Evolutionary conservation across 495 filamentous ascomycete species (phyloP).

Genomic region (Xylaria scruposa): DNA sequence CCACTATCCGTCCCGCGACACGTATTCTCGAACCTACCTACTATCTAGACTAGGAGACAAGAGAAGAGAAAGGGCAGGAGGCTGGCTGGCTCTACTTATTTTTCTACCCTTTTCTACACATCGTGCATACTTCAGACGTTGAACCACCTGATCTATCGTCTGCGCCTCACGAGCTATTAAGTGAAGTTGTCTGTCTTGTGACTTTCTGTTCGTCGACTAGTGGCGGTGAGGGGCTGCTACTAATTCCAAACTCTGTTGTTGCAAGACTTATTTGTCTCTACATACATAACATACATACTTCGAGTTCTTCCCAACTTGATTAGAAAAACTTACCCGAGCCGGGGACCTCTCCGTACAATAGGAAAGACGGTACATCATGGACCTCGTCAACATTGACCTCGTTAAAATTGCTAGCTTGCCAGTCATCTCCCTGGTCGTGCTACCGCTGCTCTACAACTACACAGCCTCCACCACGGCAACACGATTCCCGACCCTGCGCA

Average conservation of each 20-base stretch:
- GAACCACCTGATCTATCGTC: not conserved
- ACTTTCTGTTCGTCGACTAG: not conserved
- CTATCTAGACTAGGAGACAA: not conserved
- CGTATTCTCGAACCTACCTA: not conserved
- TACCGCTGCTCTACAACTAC: constrained; percentile 69
- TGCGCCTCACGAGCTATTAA: not conserved
- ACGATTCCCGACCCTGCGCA: constrained; percentile 71
- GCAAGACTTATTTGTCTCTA: not conserved
- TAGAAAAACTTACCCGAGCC: not conserved
- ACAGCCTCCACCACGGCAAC: constrained; percentile 59
- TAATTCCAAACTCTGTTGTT: not conserved
- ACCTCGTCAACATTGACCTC: constrained; percentile 36
- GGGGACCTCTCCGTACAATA: not conserved
- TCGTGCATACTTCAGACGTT: no score
- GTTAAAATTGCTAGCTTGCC: constrained; percentile 45
- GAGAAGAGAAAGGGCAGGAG: constrained; percentile 14
- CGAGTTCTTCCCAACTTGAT: not conserved
- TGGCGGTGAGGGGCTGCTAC: not conserved
- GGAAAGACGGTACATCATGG: not conserved
- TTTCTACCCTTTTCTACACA: constrained; percentile 21
- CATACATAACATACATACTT: not conserved
- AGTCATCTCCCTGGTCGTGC: constrained; percentile 40
- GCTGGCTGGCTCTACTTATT: constrained; percentile 26
- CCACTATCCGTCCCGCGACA: not conserved
- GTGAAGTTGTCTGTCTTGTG: not conserved